These are phyloP conservation scores for Digitaria exilis DNA, from an alignment of 202 grass and related monocot species.

Conservation along the genomic window DNA sequence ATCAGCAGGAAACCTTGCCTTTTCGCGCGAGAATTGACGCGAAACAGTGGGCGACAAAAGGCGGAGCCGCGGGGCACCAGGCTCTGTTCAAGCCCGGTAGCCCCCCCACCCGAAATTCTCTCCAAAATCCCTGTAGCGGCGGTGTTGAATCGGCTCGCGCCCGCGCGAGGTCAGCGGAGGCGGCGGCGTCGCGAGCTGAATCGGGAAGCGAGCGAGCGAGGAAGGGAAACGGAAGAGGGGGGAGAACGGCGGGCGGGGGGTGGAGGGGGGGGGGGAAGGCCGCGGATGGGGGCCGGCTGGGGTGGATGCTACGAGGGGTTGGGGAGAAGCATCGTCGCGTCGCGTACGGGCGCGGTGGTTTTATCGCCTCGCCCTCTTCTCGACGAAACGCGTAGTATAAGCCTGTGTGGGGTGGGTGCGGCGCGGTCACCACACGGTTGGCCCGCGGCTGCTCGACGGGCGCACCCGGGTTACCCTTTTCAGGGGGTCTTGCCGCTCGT, in stretches of 20 bases:
- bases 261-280: neutral
- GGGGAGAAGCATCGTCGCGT: conserved; percentile 24
- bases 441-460: neutral
- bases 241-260: neutral
- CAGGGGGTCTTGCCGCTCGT: neutral
- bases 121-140: conserved; percentile 7
- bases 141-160: conserved; percentile 24
- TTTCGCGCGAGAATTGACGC: conserved; percentile 25
- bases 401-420: neutral
- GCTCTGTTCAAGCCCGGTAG: neutral
- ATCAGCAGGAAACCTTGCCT: conserved; percentile 25
- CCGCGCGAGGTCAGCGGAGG: conserved; percentile 35
- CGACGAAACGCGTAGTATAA: conserved; percentile 33
- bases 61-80: neutral
- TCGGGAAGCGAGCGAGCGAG: neutral
- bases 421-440: neutral
- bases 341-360: conserved; percentile 16
- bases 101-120: neutral
- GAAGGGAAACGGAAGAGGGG: neutral
- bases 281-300: neutral
- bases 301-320: conserved; percentile 27
- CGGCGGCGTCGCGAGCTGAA: conserved; percentile 32
- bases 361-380: conserved; percentile 46
- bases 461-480: conserved; percentile 18
- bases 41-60: conserved; percentile 24